Conservation (phyloP, 768 basidiomycete genomes). For the Hirschioporus abietinus region DNA sequence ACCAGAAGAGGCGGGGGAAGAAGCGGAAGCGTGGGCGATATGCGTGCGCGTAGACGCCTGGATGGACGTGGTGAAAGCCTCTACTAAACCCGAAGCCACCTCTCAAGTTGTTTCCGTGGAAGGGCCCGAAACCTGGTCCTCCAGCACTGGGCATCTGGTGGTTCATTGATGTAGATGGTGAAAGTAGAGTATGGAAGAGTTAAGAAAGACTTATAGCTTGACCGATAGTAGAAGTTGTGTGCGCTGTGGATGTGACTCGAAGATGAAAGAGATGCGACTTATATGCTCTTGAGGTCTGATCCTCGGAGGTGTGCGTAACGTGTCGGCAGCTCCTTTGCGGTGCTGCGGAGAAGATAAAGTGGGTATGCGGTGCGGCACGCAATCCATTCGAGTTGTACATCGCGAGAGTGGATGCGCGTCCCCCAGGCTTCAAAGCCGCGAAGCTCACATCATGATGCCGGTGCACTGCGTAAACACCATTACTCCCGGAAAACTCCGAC, state of each 20-base stretch:
- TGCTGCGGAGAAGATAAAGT: not conserved
- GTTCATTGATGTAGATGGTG: not conserved
- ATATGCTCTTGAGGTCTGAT: not conserved
- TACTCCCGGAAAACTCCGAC: not conserved
- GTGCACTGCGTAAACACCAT: not conserved
- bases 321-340: not conserved
- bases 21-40: not conserved
- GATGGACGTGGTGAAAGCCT: not conserved
- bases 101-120: not conserved
- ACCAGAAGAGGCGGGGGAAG: not conserved
- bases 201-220: not conserved
- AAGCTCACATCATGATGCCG: not conserved
- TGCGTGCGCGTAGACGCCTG: not conserved
- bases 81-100: not conserved
- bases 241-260: not conserved
- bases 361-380: not conserved
- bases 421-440: not conserved
- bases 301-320: not conserved
- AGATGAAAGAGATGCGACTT: not conserved
- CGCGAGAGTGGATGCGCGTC: not conserved
- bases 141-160: not conserved
- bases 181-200: not conserved
- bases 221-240: no score
- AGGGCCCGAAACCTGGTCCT: not conserved
- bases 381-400: not conserved